Percentiles rank a stretch among this genome's conserved stretches.
Evolutionary conservation across 2,329 filamentous ascomycete genomes (phyloP).

Genomic region (Fusarium sp.): DNA sequence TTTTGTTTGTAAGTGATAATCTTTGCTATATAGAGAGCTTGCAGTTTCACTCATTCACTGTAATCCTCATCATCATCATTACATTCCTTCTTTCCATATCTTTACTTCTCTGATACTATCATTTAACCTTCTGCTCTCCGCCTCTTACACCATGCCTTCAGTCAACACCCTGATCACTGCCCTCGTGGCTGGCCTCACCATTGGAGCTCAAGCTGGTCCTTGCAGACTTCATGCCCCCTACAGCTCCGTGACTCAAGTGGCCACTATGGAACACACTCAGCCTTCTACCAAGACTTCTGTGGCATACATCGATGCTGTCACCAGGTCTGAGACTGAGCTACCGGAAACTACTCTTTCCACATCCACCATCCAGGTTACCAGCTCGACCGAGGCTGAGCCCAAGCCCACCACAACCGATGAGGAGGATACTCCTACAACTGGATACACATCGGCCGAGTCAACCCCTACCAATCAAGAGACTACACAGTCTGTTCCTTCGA

Average conservation of each 20-base stretch:
- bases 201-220: conserved; percentile 36
- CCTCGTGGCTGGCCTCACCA: conserved; percentile 34
- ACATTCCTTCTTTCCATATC: conserved; percentile 4
- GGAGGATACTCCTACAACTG: too few species aligned
- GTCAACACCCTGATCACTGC: conserved; percentile 30
- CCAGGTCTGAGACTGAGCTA: not conserved
- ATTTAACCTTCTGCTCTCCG: not conserved
- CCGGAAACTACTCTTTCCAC: conserved; percentile 8
- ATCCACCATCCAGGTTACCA: conserved; percentile 9
- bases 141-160: conserved; percentile 29
- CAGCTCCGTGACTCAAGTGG: conserved; percentile 9
- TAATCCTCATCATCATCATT: conserved; percentile 10
- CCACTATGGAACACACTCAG: conserved; percentile 4
- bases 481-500: not conserved
- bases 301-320: conserved; percentile 5
- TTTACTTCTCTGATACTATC: conserved; percentile 14
- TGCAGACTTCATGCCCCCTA: conserved; percentile 30
- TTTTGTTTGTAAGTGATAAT: conserved; percentile 11
- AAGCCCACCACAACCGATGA: conserved; percentile 8
- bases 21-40: conserved; percentile 38
- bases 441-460: not conserved
- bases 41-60: conserved; percentile 37
- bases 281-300: conserved; percentile 11
- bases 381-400: conserved; percentile 16
- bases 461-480: not conserved